Base-by-base conservation (phyloP, 2,329 filamentous ascomycete species). In the Arthrobotrys sinensis region DNA sequence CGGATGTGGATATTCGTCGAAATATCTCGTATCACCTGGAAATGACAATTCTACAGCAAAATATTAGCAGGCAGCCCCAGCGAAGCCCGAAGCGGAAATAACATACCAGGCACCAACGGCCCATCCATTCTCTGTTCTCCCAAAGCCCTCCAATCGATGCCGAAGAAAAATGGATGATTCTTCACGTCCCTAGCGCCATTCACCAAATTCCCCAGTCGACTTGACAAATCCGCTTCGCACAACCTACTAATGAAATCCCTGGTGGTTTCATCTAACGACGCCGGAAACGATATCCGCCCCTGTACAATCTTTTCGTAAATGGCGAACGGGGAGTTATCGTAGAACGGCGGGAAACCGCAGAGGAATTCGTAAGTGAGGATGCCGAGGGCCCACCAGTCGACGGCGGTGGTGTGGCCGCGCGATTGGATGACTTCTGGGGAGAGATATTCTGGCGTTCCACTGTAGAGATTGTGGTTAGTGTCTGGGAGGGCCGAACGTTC, bases 331-430 rank as follows among this genome's bases (percentile, higher is more conserved):
- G 94, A 95, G 80, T 93, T 90, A 82, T 94, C 91, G 92, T 92
- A 96, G 83, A 95, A 96, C 0, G 93, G 93, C 12, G 93, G 93
- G 82, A 94, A 94, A 32, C 93, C 93, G 8, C 93, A 93, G 60
- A 95, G 85, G 83, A 95, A 95, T 83, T 96, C 93, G 84, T 93
- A 95, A 76, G 95, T 90, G 71, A 96, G 85, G 80, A 95, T 94
- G 28, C 93, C 93, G 81, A 96, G 87, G 0, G 93, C 92, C 93
- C 93, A 95, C 92, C 92, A 95, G 86, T 95, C 92, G 40, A 95
- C 92, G 12, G 92, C 92, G 1, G 89, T 90, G 1, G 89, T 91
- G 82, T 91, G 90, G 11, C 91, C 92, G 83, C 93, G 93, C 83
- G 93, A 94, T 80, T 93, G 90, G 81, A 95, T 94, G 48, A 95